Base-by-base conservation (phyloP, 2,329 filamentous ascomycete species). In the Leptosphaerulina australis region DNA sequence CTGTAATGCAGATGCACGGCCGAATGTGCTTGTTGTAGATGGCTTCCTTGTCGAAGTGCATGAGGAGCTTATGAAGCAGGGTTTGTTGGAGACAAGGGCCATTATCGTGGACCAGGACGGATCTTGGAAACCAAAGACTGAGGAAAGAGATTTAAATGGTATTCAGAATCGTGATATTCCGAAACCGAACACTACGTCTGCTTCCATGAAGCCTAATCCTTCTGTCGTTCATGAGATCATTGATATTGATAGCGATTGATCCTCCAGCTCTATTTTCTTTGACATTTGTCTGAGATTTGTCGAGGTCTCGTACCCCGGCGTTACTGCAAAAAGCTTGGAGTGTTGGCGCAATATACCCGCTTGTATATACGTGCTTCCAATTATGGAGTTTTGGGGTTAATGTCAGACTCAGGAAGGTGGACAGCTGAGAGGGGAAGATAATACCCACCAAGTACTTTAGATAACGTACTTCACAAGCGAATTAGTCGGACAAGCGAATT, bases 1-100 rank as follows among this genome's bases (percentile, higher is more conserved):
- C 22, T 97, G 93, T 70, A 79, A 79, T 20, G 77, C 75, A 24
- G 92, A 97, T 70, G 91, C 88, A 9, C 82, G 92, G 11, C 94
- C 93, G 0, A 77, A 79, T 18, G 82, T 77, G 53, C 80, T 97
- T 1, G 71, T 84, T 2, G 76, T 93, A 5, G 92, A 97, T 64
- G 82, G 82, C 1, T 97, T 91, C 67, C 77, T 97, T 34, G 66
- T 79, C 10, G 73, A 81, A 0, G 84, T 97, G 0, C 80, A 84
- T 11, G 63, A 71, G 1, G 69, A 80, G 36, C 75, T 95, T 9
- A 75, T 77, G 31, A 60, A 68, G 9, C 72, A 77, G 20, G 75
- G 79, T 14, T 73, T 78, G 28, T 66, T 85, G 22, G 71, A 78
- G 17, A 79, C 77, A 0, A 83, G 84, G 57, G 80, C 83, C 1